Conservation (phyloP, 352 stramenopile species). For the Elongisporangium prolatum region DNA sequence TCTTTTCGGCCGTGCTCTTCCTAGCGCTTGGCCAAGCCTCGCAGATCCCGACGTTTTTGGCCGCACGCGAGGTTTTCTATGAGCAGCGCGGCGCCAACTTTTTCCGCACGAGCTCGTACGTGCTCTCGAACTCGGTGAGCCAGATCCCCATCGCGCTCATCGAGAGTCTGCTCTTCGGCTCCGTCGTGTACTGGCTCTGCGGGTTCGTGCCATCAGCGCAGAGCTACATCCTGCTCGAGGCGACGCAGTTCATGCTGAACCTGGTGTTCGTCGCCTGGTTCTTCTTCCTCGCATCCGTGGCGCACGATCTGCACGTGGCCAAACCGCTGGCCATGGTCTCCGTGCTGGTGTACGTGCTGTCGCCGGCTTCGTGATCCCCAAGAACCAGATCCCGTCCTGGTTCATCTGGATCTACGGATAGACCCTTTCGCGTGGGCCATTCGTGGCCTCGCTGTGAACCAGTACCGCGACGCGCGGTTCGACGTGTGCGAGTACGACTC, state of each 20-base stretch:
- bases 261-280: conserved; percentile 37
- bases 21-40: conserved; percentile 41
- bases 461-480: conserved; percentile 30
- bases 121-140: conserved; percentile 31
- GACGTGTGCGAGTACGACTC: conserved; percentile 28
- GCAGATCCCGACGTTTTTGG: conserved; percentile 26
- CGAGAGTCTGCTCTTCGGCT: conserved; percentile 36
- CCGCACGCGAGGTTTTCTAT: conserved; percentile 31
- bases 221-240: conserved; percentile 31
- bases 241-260: conserved; percentile 35
- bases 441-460: conserved; percentile 24
- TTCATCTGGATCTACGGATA: conserved; percentile 32
- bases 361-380: conserved; percentile 41
- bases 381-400: conserved; percentile 40
- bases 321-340: conserved; percentile 42
- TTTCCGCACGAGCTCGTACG: conserved; percentile 30
- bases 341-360: conserved; percentile 43
- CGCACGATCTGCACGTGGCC: conserved; percentile 27
- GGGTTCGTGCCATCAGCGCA: conserved; percentile 33
- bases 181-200: conserved; percentile 47
- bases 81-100: conserved; percentile 35
- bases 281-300: conserved; percentile 30
- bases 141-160: conserved; percentile 34
- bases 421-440: conserved; percentile 37
- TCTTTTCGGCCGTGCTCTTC: conserved; percentile 76